These are phyloP conservation scores for Poa pratensis DNA, from an alignment of 176 grass and related monocot species.

Conservation along the genomic window DNA sequence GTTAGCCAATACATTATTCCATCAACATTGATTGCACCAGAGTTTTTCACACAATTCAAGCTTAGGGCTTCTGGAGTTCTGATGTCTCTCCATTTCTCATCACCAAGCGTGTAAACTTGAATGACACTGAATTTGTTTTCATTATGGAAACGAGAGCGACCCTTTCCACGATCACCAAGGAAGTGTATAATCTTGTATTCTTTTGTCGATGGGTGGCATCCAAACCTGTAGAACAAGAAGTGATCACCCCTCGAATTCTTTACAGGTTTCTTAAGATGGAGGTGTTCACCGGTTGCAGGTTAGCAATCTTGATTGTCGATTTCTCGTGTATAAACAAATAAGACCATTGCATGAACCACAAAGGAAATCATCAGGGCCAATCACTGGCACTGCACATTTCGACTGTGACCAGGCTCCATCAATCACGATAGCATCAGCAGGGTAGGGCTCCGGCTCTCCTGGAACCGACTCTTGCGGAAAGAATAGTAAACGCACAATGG, in stretches of 20 bases:
- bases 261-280: constrained; percentile 27
- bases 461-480: background rate
- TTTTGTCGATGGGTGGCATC: background rate
- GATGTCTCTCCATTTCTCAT: constrained; percentile 18
- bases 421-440: constrained; percentile 12
- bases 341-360: constrained; percentile 42
- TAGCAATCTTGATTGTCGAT: constrained; percentile 36
- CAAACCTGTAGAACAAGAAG: constrained; percentile 33
- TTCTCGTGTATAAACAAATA: constrained; percentile 28
- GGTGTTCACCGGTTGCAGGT: constrained; percentile 22
- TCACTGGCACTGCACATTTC: background rate
- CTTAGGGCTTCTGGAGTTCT: background rate
- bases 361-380: constrained; percentile 29
- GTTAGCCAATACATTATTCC: constrained; percentile 35
- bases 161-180: no score
- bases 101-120: no score
- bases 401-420: constrained; percentile 27
- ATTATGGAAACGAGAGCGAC: no score
- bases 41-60: background rate
- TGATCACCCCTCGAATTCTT: constrained; percentile 21
- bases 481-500: constrained; percentile 33
- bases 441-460: background rate
- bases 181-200: no score
- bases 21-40: background rate
- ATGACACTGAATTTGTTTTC: no score